Evolutionary conservation across 495 filamentous ascomycete species (phyloP).

Genomic region (Xeromyces bisporus): DNA sequence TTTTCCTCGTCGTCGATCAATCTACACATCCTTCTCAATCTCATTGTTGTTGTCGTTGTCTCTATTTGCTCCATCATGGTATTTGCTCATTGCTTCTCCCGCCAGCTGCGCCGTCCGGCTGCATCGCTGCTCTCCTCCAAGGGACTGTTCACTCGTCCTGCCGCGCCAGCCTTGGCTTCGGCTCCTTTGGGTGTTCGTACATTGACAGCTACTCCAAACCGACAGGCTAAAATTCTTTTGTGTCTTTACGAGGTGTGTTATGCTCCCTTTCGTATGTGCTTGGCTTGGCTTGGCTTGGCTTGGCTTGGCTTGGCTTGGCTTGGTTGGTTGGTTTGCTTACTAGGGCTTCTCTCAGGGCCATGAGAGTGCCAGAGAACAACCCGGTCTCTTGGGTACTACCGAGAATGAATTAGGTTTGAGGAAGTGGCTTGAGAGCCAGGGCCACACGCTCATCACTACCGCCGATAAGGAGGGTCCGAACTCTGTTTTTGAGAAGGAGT

Average conservation of each 20-base stretch:
- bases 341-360: conserved; percentile 32
- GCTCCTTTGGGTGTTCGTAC: conserved; percentile 25
- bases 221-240: conserved; percentile 58
- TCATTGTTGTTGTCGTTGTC: background rate
- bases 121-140: conserved; percentile 33
- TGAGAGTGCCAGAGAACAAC: conserved; percentile 58
- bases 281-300: no score
- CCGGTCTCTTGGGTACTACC: conserved; percentile 76
- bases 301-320: no score
- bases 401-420: conserved; percentile 96
- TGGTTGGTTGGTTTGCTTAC: no score
- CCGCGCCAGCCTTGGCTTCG: conserved; percentile 12
- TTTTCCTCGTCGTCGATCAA: background rate
- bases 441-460: conserved; percentile 91
- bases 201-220: conserved; percentile 39
- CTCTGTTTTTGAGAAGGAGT: conserved; percentile 86
- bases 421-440: conserved; percentile 90
- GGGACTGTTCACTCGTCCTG: conserved; percentile 10
- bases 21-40: no score
- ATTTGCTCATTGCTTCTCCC: conserved; percentile 45
- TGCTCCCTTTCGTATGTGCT: background rate
- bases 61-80: conserved; percentile 37
- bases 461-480: conserved; percentile 92
- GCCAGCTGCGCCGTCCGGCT: conserved; percentile 40
- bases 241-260: conserved; percentile 56